Evolutionary conservation across 805 yeast species (phyloP).

Genomic region (Wickerhamiella nectarea): DNA sequence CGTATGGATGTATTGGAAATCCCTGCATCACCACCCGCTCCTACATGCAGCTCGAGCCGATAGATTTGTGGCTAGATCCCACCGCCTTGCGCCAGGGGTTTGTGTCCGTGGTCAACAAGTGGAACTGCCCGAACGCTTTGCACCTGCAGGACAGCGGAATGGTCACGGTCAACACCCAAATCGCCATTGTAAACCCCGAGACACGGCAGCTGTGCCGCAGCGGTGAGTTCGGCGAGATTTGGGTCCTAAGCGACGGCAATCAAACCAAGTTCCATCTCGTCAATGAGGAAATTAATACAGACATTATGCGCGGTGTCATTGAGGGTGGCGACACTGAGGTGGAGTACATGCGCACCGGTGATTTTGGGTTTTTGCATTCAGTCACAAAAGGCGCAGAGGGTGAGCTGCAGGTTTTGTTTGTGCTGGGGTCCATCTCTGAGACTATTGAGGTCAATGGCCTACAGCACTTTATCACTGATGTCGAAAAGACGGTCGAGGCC

Average conservation of each 20-base stretch:
- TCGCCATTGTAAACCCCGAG: constrained; percentile 92
- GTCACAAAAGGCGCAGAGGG: constrained; percentile 35
- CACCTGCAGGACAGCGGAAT: constrained; percentile 88
- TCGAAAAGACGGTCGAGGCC: constrained; percentile 53
- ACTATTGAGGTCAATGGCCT: constrained; percentile 86
- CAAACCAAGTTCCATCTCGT: constrained; percentile 43
- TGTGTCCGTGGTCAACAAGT: constrained; percentile 63
- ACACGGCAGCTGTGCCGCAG: constrained; percentile 61
- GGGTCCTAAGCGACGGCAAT: constrained; percentile 88
- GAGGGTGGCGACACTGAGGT: constrained; percentile 48
- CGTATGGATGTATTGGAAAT: constrained; percentile 66
- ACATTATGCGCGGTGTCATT: constrained; percentile 47
- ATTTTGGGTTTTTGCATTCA: constrained; percentile 80
- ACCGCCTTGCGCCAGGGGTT: constrained; percentile 82
- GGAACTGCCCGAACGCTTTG: constrained; percentile 52
- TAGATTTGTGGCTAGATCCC: constrained; percentile 76
- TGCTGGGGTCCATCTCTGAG: constrained; percentile 69
- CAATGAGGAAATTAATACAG: constrained; percentile 39
- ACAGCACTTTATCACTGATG: constrained; percentile 78
- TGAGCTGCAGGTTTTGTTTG: constrained; percentile 66
- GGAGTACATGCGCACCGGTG: constrained; percentile 78
- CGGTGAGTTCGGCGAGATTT: constrained; percentile 93
- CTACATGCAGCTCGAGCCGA: constrained; percentile 77
- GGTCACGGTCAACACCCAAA: constrained; percentile 87
- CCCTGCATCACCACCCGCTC: constrained; percentile 78